phyloP scores from a whole-genome alignment of 208 protist genomes.

The Leishmania mexicana region DNA sequence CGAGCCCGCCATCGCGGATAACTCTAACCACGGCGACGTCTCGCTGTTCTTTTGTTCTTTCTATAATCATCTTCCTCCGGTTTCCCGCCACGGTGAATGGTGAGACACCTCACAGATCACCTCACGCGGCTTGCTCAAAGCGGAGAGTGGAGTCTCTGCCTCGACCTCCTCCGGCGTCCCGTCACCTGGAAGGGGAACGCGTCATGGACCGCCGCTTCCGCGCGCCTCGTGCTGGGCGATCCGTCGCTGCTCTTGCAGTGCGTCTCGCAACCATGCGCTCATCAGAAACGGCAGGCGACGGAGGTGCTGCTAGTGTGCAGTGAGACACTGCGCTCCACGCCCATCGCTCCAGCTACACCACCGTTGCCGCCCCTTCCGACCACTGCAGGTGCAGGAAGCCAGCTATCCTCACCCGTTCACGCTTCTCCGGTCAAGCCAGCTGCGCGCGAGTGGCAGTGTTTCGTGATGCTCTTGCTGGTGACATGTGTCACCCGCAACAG shows the following conservation, averaged over 20 bases:
- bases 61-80: no score
- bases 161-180: slow-evolving; percentile 10
- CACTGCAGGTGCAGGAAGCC: not conserved
- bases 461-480: not conserved
- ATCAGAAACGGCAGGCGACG: not conserved
- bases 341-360: not conserved
- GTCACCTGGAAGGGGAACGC: not conserved
- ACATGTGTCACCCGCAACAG: not conserved
- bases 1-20: not conserved
- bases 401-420: not conserved
- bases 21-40: not conserved
- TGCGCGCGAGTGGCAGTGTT: not conserved
- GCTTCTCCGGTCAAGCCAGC: not conserved
- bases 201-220: not conserved
- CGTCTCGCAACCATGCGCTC: not conserved
- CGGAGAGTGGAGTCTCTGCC: slow-evolving; percentile 15
- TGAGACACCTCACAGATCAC: not conserved
- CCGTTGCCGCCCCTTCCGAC: not conserved
- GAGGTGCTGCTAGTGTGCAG: not conserved
- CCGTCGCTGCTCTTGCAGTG: not conserved
- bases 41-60: not conserved
- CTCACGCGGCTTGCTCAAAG: slow-evolving; percentile 1
- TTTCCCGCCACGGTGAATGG: not conserved
- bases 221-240: not conserved
- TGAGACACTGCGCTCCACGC: not conserved